These are phyloP conservation scores for Escallonia rubra DNA, from an alignment of 129 eudicot species.

Conservation along the genomic window DNA sequence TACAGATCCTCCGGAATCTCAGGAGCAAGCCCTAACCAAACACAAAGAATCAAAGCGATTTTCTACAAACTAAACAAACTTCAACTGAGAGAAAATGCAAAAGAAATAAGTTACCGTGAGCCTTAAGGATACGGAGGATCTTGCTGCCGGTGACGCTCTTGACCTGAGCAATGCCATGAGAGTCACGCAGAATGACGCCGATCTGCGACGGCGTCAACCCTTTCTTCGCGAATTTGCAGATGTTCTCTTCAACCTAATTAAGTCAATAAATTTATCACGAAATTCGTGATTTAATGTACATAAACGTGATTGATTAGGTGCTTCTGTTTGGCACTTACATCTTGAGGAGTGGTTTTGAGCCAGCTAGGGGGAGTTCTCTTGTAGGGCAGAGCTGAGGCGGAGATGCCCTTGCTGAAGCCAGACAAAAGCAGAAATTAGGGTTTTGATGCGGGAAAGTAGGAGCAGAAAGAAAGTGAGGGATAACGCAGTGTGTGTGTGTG, in stretches of 20 bases:
- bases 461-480: neutral
- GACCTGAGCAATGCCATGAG: slow-evolving; percentile 65
- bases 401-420: slow-evolving; percentile 50
- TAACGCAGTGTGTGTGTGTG: neutral
- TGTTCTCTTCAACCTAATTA: slow-evolving; percentile 43
- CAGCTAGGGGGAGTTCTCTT: slow-evolving; percentile 48
- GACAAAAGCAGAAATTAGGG: neutral
- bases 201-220: slow-evolving; percentile 58
- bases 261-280: too few relatives aligned
- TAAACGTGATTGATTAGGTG: neutral
- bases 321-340: slow-evolving; percentile 13
- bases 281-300: neutral
- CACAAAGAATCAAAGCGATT: neutral
- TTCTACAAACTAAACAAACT: neutral
- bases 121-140: slow-evolving; percentile 56
- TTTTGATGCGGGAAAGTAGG: neutral
- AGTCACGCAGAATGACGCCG: slow-evolving; percentile 58
- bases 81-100: too few relatives aligned
- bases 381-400: slow-evolving; percentile 48
- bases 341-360: slow-evolving; percentile 45
- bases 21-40: slow-evolving; percentile 39
- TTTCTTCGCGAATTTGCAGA: slow-evolving; percentile 56
- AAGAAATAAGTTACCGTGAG: slow-evolving; percentile 30
- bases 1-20: slow-evolving; percentile 60
- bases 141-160: slow-evolving; percentile 56